Base-by-base conservation (phyloP, 495 filamentous ascomycete genomes). In the Penicillium turbatum region DNA sequence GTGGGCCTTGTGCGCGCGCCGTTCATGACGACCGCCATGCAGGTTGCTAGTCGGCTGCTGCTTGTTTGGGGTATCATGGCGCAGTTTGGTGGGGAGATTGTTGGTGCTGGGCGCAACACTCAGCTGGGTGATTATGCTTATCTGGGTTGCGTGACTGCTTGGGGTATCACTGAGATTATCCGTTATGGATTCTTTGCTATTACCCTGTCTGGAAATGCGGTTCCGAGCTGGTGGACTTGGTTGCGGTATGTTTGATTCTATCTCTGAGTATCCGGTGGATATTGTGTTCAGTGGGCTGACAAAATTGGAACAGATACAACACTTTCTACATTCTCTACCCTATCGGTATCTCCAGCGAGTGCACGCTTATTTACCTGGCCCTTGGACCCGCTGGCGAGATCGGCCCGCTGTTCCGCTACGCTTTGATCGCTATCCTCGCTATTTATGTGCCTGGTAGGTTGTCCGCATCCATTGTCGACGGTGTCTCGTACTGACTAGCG, bases 311-410 rank as follows among this genome's bases (percentile, higher is more conserved):
- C 8, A 79, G 79, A 46, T 98, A 98, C 65, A 96, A 95, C 70
- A 86, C 86, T 6, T 98, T 98, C 74, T 89, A 86, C 63, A 72
- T 97, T 19, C 80, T 98, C 16, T 98, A 98, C 65, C 93, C 95
- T 3, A 61, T 97, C 46, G 93, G 93, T 10, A 96, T 97, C 55
- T 75, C 76, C 11, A 91, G 88, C 68, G 93, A 98, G 79, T 86
- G 84, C 37, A 83, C 79, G 61, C 79, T 96, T 61, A 84, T 97
- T 35, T 83, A 81, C 54, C 69, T 71, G 59, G 79, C 87, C 3
- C 76, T 87, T 31, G 76, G 66, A 1, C 82, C 84, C 1, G 89
- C 89, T 9, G 72, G 56, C 10, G 65, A 58, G 53, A 54, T 80
- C 44, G 65, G 74, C 48, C 67, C 66, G 24, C 65, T 72, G 31